A percentile compares a stretch with the other conserved stretches of the same genome.
phyloP scores from a whole-genome alignment of 768 basidiomycete genomes.

The Russula ochroleuca region DNA sequence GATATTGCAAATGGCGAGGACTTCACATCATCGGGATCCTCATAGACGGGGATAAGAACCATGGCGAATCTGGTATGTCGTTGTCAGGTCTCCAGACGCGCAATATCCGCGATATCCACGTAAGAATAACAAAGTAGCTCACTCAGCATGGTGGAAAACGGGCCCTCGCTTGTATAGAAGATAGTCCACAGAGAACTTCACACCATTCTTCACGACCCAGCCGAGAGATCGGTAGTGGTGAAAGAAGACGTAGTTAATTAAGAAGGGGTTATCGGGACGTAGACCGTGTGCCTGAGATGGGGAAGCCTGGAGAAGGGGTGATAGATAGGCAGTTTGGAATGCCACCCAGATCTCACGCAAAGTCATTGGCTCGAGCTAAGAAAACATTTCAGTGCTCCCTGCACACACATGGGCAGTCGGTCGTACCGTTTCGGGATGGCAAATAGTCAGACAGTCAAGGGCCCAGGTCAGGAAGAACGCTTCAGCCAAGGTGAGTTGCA shows the following conservation, averaged over 20 bases:
- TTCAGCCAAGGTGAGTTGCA: constrained; percentile 85
- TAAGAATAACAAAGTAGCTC: constrained; percentile 33
- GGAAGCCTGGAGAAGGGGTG: constrained; percentile 34
- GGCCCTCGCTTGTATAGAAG: constrained; percentile 92
- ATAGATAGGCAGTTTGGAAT: constrained; percentile 55
- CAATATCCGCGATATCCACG: background rate
- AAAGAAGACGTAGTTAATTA: constrained; percentile 84
- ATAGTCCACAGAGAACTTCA: constrained; percentile 97
- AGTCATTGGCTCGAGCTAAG: constrained; percentile 51
- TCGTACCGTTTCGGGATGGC: constrained; percentile 61
- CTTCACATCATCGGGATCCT: constrained; percentile 68
- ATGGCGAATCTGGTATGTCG: constrained; percentile 67
- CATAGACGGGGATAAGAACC: constrained; percentile 87
- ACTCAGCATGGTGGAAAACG: constrained; percentile 96
- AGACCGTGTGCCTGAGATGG: constrained; percentile 28
- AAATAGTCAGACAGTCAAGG: constrained; percentile 72
- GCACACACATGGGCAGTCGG: constrained; percentile 1
- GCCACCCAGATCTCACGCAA: constrained; percentile 58
- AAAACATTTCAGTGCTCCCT: constrained; percentile 7
- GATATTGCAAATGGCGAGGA: constrained; percentile 60
- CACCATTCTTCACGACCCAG: constrained; percentile 93
- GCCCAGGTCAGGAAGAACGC: constrained; percentile 87
- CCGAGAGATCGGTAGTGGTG: constrained; percentile 95
- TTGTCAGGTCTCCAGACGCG: background rate
- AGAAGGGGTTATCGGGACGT: constrained; percentile 86